A percentile compares a stretch with the other conserved stretches of the same genome.
phyloP scores from a whole-genome alignment of 2,329 filamentous ascomycete genomes.

The Diaporthe aspalathi region DNA sequence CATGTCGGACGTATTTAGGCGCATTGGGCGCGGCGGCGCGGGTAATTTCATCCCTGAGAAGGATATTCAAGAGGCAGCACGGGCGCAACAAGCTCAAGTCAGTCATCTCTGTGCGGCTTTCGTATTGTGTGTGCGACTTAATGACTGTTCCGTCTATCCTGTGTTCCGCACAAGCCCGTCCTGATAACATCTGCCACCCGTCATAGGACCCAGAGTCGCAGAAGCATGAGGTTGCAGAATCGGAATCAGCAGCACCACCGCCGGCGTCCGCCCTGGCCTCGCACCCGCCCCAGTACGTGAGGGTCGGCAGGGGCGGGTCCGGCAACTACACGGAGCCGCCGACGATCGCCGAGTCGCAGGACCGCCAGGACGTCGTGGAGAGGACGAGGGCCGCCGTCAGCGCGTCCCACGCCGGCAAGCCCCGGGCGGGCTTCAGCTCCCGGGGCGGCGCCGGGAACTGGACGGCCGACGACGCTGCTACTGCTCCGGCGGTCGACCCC shows the following conservation, averaged over 20 bases:
- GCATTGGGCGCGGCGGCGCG: constrained; percentile 71
- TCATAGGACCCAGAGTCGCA: constrained; percentile 55
- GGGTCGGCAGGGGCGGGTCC: constrained; percentile 69
- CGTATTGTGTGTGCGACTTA: background rate
- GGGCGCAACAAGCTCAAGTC: constrained; percentile 41
- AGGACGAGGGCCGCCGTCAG: constrained; percentile 50
- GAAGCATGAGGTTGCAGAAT: background rate
- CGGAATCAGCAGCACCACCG: background rate
- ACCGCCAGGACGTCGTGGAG: constrained; percentile 50
- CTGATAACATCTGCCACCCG: background rate
- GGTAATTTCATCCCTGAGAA: constrained; percentile 70
- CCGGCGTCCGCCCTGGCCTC: constrained; percentile 12
- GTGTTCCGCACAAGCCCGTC: background rate
- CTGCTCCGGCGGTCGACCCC: constrained; percentile 41
- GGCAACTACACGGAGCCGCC: constrained; percentile 66
- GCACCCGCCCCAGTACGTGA: constrained; percentile 49
- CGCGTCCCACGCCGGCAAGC: constrained; percentile 44
- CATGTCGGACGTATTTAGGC: constrained; percentile 58
- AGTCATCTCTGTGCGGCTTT: constrained; percentile 18
- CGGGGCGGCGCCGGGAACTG: constrained; percentile 72
- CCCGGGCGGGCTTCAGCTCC: constrained; percentile 50
- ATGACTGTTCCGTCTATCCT: background rate
- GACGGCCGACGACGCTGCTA: constrained; percentile 44
- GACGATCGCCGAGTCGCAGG: constrained; percentile 48
- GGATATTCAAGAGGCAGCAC: constrained; percentile 59